Evolutionary conservation across 805 yeast genomes (phyloP).

Genomic region (Hanseniaspora clermontiae): DNA sequence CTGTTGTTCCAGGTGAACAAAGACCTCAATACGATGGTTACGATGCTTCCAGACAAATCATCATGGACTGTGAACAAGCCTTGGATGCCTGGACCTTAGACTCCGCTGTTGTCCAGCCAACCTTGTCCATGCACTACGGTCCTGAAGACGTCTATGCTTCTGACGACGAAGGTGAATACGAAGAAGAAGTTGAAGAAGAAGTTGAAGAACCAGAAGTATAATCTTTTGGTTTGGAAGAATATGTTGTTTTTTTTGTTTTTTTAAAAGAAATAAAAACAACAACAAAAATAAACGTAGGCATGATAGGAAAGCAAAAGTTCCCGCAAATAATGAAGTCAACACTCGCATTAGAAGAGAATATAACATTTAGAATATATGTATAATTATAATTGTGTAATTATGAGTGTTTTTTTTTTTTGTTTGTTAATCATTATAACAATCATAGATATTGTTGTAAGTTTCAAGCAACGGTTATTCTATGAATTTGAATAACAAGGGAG

Average conservation of each 20-base stretch:
- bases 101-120: constrained; percentile 69
- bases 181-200: constrained; percentile 40
- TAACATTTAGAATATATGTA: background rate
- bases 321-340: too few relatives aligned
- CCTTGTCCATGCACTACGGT: constrained; percentile 51
- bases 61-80: constrained; percentile 74
- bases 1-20: constrained; percentile 86
- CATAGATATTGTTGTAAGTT: too few relatives aligned
- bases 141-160: constrained; percentile 43
- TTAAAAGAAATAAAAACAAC: background rate
- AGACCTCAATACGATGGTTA: constrained; percentile 83
- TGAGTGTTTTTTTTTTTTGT: too few relatives aligned
- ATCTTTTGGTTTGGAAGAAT: background rate
- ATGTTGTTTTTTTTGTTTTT: too few relatives aligned
- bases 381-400: background rate
- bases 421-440: too few relatives aligned
- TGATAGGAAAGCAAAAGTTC: too few relatives aligned
- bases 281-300: background rate
- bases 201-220: constrained; percentile 19
- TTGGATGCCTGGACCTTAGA: constrained; percentile 76
- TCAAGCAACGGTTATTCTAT: too few relatives aligned
- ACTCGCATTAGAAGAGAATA: too few relatives aligned
- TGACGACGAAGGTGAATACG: constrained; percentile 38
- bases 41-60: constrained; percentile 78
- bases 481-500: too few relatives aligned